Evolutionary conservation across 306 rosid species (phyloP).

Genomic region (Acmispon strigosus): DNA sequence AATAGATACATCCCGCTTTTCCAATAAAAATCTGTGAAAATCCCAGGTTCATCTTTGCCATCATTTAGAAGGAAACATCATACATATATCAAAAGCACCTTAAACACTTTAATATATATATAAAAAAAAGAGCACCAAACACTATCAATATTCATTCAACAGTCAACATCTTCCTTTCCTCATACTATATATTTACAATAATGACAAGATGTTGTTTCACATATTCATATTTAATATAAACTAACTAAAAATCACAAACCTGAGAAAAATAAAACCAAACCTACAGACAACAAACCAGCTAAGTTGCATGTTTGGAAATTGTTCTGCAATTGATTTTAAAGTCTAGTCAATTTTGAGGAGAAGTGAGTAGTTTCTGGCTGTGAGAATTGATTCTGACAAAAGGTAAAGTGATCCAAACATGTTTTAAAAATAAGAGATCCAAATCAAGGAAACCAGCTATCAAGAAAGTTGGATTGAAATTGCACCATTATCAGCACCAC

Average conservation of each 20-base stretch:
- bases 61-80: neutral
- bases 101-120: too few species aligned
- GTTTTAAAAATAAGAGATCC: neutral
- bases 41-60: neutral
- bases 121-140: too few species aligned
- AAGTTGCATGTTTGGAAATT: neutral
- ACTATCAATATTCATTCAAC: neutral
- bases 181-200: conserved; percentile 16
- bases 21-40: neutral
- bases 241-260: neutral
- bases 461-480: conserved; percentile 57
- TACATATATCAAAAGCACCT: neutral
- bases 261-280: neutral
- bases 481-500: conserved; percentile 62
- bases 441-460: conserved; percentile 53
- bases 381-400: too few species aligned
- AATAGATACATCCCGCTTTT: too few species aligned
- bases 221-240: neutral
- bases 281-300: neutral
- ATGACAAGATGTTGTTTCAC: neutral
- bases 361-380: too few species aligned
- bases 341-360: too few species aligned
- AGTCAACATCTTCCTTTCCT: neutral
- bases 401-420: too few species aligned
- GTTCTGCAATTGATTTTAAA: too few species aligned